These are phyloP conservation scores for Orobanche coerulescens DNA, from an alignment of 257 asterid species.

Conservation along the genomic window DNA sequence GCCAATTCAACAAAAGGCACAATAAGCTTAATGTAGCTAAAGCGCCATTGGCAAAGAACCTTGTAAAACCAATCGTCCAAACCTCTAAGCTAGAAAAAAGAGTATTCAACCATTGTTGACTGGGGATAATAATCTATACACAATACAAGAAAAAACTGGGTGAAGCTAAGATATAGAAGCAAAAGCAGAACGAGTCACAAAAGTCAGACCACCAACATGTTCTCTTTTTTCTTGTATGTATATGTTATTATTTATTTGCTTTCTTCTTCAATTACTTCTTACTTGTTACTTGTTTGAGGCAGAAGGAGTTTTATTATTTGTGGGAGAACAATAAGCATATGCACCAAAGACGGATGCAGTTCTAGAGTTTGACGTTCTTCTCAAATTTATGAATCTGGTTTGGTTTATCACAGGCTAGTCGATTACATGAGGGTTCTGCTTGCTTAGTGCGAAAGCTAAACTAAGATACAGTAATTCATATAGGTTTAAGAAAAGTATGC, in stretches of 20 bases:
- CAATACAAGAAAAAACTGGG: not conserved
- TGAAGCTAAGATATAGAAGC: not conserved
- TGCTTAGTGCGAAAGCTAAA: not conserved
- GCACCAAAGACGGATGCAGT: no score
- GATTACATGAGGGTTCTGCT: not conserved
- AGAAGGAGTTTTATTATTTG: not conserved
- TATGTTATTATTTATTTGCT: not conserved
- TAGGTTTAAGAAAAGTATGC: not conserved
- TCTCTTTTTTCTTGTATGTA: not conserved
- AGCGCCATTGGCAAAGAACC: not conserved
- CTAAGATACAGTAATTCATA: not conserved
- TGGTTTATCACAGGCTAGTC: not conserved
- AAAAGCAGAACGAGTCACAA: not conserved
- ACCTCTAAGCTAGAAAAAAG: slow-evolving; percentile 3
- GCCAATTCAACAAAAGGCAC: not conserved
- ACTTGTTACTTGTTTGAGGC: not conserved
- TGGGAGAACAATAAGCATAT: slow-evolving; percentile 1
- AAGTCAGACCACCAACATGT: not conserved
- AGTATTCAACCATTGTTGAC: no score
- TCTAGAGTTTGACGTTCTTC: not conserved
- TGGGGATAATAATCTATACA: no score
- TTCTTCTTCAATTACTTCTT: not conserved
- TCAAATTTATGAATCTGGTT: not conserved
- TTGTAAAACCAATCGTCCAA: not conserved
- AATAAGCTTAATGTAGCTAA: not conserved